Base-by-base conservation (phyloP, 2,329 filamentous ascomycete species). In the Colletotrichum viniferum region DNA sequence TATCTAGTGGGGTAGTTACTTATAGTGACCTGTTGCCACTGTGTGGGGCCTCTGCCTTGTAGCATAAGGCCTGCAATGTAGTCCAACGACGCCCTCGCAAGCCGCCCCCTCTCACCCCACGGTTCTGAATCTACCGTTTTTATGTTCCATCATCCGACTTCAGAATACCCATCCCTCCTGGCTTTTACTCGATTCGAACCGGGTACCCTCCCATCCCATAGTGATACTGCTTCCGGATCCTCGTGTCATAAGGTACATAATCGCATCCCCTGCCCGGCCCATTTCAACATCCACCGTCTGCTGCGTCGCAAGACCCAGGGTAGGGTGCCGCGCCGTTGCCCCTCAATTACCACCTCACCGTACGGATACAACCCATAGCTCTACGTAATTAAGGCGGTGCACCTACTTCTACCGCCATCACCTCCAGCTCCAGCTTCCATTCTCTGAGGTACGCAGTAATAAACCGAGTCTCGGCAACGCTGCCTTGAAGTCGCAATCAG, bases 291-390 rank as follows among this genome's bases (percentile, higher is more conserved):
- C n/a, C 10, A 18, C 58, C 55, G 18, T 26, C 55, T 58, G 55
- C 61, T 56, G 64, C 38, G 14, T 73, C 64, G 36, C 36, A n/a
- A 43, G 38, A 73, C 18, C 38, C 38, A 48, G n/a, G 70, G 60
- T 34, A 38, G 36, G 36, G 36, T 63, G 43, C 43, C 43, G 43
- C 24, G n/a, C 60, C 36, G 16, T 28, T 48, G 62, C 73, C 73
- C 62, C 73, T 68, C 73, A 63, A 63, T 62, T 73, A 36, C 32
- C 36, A 18, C 24, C 24, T 55, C 72, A 69, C 62, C 73, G 55
- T 73, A 38, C 36, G 36, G 36, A 38, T 18, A 36, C 63, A 63
- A 63, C 38, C 56, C 62, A 68, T 67, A 66, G 61, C 69, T 65
- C 67, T 70, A 56, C 43, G 26, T 70, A 60, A 68, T 58, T 75